Evolutionary conservation across 257 asterid species (phyloP).

Genomic region (Petunia secreta): DNA sequence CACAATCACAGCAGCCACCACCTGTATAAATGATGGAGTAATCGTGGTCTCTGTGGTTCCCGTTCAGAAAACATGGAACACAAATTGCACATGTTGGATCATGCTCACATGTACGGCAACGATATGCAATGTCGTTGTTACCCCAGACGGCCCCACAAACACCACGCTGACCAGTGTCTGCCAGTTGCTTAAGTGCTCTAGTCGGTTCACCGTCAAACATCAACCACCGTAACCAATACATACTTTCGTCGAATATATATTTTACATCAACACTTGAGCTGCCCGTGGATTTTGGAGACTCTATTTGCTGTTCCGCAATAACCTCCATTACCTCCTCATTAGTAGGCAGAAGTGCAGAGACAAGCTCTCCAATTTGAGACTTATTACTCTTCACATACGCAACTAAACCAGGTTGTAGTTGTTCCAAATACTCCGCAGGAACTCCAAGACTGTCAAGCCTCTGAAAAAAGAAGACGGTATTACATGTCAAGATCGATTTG

Average conservation of each 20-base stretch:
- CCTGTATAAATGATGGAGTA: conserved; percentile 88
- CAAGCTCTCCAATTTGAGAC: conserved; percentile 47
- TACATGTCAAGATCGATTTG: background rate
- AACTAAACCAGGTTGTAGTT: conserved; percentile 64
- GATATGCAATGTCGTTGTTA: conserved; percentile 80
- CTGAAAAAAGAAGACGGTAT: conserved; percentile 46
- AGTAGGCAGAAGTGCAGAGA: conserved; percentile 68
- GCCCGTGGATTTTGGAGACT: conserved; percentile 30
- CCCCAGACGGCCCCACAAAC: conserved; percentile 99
- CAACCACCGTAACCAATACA: conserved; percentile 89
- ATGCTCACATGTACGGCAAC: conserved; percentile 90
- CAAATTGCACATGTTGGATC: conserved; percentile 99
- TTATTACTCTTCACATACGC: conserved; percentile 58
- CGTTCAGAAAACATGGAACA: conserved; percentile 93
- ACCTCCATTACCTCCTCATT: conserved; percentile 55
- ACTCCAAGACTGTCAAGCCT: conserved; percentile 76
- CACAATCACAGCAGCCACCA: conserved; percentile 99
- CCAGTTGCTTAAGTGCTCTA: conserved; percentile 57
- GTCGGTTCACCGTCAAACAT: conserved; percentile 83
- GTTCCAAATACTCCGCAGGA: conserved; percentile 50
- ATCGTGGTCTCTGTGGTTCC: conserved; percentile 92
- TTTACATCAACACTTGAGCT: conserved; percentile 39
- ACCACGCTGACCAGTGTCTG: conserved; percentile 71
- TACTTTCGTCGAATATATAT: conserved; percentile 57
- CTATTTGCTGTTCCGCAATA: conserved; percentile 37